These are phyloP conservation scores for Brettanomyces anomalus DNA, from an alignment of 805 yeast species.

Conservation along the genomic window DNA sequence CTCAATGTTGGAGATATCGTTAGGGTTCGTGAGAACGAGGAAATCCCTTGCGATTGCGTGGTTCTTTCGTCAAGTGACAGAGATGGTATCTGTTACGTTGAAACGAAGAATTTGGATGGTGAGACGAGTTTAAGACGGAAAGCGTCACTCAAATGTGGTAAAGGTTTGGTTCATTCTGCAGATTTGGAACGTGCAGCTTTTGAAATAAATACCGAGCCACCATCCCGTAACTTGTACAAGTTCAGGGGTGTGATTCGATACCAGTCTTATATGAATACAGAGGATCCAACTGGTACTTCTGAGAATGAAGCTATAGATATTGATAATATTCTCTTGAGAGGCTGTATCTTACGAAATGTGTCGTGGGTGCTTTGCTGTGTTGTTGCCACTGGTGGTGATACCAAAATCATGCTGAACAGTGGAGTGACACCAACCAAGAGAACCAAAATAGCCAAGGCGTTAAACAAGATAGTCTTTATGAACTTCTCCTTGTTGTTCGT, in stretches of 20 bases:
- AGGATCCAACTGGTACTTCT: constrained; percentile 16
- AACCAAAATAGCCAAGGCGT: constrained; percentile 54
- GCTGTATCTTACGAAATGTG: constrained; percentile 65
- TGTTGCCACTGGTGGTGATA: constrained; percentile 67
- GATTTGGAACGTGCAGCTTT: constrained; percentile 53
- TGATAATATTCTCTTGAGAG: constrained; percentile 61
- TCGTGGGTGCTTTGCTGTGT: constrained; percentile 70
- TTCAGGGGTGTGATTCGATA: constrained; percentile 62
- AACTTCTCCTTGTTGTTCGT: constrained; percentile 55
- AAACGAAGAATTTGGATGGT: constrained; percentile 64
- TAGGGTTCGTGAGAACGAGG: constrained; percentile 64
- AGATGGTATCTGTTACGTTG: constrained; percentile 61
- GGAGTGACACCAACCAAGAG: constrained; percentile 72
- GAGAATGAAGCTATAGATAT: constrained; percentile 50
- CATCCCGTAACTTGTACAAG: constrained; percentile 54
- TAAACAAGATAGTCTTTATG: constrained; percentile 56
- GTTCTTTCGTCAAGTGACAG: constrained; percentile 56
- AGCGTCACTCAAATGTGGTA: constrained; percentile 44
- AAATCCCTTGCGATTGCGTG: constrained; percentile 69
- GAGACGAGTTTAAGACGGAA: constrained; percentile 67
- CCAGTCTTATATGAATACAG: constrained; percentile 27
- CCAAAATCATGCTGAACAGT: constrained; percentile 70
- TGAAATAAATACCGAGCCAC: constrained; percentile 63
- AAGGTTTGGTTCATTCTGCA: constrained; percentile 39
- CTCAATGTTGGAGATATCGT: constrained; percentile 67